Base-by-base conservation (phyloP, 805 yeast species). In the Saccharomycopsis javanensis region DNA sequence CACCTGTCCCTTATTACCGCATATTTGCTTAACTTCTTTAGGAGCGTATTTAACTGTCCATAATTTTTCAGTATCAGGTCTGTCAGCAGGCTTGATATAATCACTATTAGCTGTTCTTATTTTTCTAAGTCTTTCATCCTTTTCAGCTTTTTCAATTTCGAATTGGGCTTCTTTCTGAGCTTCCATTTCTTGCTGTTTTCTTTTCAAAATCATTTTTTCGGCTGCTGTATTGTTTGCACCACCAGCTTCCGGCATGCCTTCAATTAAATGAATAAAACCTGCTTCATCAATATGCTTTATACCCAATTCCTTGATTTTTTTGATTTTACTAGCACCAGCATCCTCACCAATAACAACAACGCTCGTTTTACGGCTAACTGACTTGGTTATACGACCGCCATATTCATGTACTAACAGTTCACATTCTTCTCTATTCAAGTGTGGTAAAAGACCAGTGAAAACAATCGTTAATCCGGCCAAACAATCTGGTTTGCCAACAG, bases 41-140 rank as follows among this genome's bases (percentile, higher is more conserved):
- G 99, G 99, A 0, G 98, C 98, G 69, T 94, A 88, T 68, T 83
- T 89, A 3, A 81, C 85, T 0, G 99, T 94, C 99, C 99, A 94
- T 57, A 94, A 72, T 64, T 84, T 85, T 56, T 83, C 88, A 54
- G 76, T 74, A 60, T 79, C 79, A 2, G 79, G 69, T 34, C 76
- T 73, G 46, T 69, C 73, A 23, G 74, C 62, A 0, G 69, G 68
- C 28, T 63, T 65, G 5, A 66, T 65, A 27, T 63, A 59, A n/a
- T 51, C 55, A 55, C 56, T 10, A 59, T 25, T 18, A 52, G 59
- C 33, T 60, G 57, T 38, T 51, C 35, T 20, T 15, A 70, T 58
- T 27, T 60, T 58, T 45, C 59, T 62, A 1, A 68, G 67, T 63
- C 69, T 66, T 53, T 69, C 66, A 42, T 68, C 72, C 53, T 55